Conservation (phyloP, 1,284 basidiomycete genomes). For the Cryptococcus sp. region DNA sequence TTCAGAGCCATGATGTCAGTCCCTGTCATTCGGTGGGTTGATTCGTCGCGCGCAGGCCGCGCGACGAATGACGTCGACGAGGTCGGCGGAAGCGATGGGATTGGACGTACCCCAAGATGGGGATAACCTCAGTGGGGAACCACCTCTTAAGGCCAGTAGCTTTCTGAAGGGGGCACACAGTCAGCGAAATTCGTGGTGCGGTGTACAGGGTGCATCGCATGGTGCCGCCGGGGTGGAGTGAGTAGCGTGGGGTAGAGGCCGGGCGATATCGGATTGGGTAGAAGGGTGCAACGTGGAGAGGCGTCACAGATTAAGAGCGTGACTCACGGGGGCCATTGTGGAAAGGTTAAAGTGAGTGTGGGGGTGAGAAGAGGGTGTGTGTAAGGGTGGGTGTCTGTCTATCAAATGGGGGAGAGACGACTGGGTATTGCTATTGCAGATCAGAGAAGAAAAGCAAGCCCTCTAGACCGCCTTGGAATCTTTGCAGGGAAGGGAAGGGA, state of each 20-base stretch:
- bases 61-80: not conserved
- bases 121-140: constrained; percentile 34
- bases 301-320: not conserved
- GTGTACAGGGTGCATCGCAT: not conserved
- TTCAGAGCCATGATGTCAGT: not conserved
- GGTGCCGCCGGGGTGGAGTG: not conserved
- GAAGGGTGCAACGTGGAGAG: constrained; percentile 2
- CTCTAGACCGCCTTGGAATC: not conserved
- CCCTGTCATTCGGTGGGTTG: not conserved
- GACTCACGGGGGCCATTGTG: constrained; percentile 17
- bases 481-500: not conserved
- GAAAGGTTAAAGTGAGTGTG: not conserved
- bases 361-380: not conserved
- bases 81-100: constrained; percentile 1
- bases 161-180: constrained; percentile 5
- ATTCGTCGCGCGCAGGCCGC: not conserved
- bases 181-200: not conserved
- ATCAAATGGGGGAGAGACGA: not conserved
- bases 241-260: not conserved
- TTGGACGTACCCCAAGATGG: constrained; percentile 36
- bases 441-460: not conserved
- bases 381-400: not conserved
- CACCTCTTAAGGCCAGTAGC: constrained; percentile 24
- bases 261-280: not conserved
- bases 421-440: not conserved